These are phyloP conservation scores for Papiliotrema flavescens DNA, from an alignment of 1,284 basidiomycete species.

Conservation along the genomic window DNA sequence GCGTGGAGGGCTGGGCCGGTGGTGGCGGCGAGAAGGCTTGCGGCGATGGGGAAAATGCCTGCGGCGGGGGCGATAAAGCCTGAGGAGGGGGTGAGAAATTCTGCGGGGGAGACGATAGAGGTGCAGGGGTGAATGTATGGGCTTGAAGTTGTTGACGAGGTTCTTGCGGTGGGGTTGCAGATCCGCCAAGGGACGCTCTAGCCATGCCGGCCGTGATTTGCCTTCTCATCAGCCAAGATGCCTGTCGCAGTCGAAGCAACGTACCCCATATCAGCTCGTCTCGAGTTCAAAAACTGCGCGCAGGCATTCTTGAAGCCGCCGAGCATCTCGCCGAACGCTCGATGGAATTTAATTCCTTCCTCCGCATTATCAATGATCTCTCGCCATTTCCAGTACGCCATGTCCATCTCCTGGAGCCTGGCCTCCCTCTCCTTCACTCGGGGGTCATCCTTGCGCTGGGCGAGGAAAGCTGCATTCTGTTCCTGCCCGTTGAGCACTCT, in stretches of 20 bases:
- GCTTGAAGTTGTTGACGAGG: background rate
- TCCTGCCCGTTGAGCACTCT: conserved; percentile 52
- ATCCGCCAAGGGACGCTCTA: conserved; percentile 8
- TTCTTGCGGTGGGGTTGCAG: background rate
- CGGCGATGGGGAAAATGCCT: conserved; percentile 8
- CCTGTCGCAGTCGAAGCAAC: conserved; percentile 6
- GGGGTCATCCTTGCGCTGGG: conserved; percentile 73
- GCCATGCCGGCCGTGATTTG: conserved; percentile 19
- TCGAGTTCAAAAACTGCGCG: conserved; percentile 65
- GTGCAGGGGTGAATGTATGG: conserved; percentile 4
- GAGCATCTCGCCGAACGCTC: conserved; percentile 68
- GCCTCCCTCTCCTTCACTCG: conserved; percentile 76
- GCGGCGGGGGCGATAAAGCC: conserved; percentile 5
- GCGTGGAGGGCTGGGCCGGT: conserved; percentile 4
- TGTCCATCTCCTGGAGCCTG: conserved; percentile 79
- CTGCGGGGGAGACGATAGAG: conserved; percentile 8
- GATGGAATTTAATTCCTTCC: conserved; percentile 90
- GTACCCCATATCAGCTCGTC: conserved; percentile 57
- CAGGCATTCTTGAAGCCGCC: conserved; percentile 71
- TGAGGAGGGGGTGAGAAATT: conserved; percentile 7
- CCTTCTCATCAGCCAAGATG: conserved; percentile 7
- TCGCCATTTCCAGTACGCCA: conserved; percentile 82
- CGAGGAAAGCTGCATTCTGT: conserved; percentile 70
- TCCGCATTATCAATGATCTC: conserved; percentile 81
- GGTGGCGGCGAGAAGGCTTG: conserved; percentile 13